Evolutionary conservation across 305 asterid genomes (phyloP).

Genomic region (Solanum hybrid): DNA sequence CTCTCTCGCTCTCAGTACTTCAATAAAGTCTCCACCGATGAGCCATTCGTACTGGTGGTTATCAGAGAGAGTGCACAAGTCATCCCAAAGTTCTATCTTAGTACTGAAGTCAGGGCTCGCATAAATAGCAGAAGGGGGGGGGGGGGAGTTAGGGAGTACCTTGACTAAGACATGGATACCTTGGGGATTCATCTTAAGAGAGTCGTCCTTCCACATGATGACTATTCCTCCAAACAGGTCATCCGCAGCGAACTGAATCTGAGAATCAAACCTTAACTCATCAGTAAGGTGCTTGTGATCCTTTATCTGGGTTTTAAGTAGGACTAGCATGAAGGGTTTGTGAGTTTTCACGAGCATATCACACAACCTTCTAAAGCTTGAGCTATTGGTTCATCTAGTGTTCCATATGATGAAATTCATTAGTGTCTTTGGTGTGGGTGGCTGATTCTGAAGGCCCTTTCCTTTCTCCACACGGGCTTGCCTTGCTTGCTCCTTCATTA

Average conservation of each 20-base stretch:
- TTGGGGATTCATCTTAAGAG: not conserved
- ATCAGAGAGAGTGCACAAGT: not conserved
- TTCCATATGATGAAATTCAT: not conserved
- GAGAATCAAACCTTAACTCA: not conserved
- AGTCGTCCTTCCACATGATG: not conserved
- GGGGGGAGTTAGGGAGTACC: not conserved
- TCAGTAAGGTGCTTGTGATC: not conserved
- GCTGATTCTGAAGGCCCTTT: not conserved
- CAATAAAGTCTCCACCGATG: not conserved
- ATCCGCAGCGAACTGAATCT: rapidly evolving
- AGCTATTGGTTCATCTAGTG: not conserved
- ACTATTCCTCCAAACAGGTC: not conserved
- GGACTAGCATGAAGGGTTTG: not conserved
- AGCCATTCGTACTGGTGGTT: not conserved
- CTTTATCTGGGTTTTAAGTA: not conserved
- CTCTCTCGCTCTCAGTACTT: not conserved
- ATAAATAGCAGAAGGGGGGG: not conserved
- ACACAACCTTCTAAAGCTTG: not conserved
- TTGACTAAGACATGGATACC: not conserved
- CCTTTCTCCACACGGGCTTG: not conserved
- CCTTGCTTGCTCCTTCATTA: not conserved
- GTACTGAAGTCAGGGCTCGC: not conserved
- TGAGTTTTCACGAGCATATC: not conserved
- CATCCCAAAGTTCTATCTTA: not conserved
- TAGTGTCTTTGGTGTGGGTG: not conserved